Conservation (phyloP, 495 filamentous ascomycete genomes). For the Aspergillus panamensis region DNA sequence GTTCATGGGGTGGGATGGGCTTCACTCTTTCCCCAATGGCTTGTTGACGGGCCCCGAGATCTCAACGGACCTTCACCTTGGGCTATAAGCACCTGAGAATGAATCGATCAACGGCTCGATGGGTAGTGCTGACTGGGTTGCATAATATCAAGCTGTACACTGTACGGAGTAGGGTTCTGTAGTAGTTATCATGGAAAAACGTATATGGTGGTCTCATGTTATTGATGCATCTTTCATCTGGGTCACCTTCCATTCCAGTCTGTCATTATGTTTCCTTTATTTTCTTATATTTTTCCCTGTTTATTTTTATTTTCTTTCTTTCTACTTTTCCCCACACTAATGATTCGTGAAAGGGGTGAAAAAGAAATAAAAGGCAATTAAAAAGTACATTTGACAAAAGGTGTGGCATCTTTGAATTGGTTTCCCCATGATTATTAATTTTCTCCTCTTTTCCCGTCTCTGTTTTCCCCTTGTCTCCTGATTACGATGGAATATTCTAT, state of each 20-base stretch:
- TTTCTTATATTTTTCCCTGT: background rate
- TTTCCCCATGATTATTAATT: slow-evolving; percentile 6
- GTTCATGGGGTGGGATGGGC: slow-evolving; percentile 24
- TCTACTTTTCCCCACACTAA: background rate
- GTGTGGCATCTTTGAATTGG: slow-evolving; percentile 11
- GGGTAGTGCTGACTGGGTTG: slow-evolving; percentile 16
- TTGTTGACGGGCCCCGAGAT: slow-evolving; percentile 18
- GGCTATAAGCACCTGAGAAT: slow-evolving; percentile 14
- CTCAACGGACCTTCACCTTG: slow-evolving; percentile 24
- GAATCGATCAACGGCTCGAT: background rate
- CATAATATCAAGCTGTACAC: slow-evolving; percentile 6
- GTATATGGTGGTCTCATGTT: slow-evolving; percentile 5
- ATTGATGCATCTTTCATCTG: slow-evolving; percentile 4
- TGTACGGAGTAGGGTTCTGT: background rate
- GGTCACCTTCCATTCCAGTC: slow-evolving; percentile 12
- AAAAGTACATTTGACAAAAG: background rate
- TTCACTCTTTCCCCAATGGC: slow-evolving; percentile 19
- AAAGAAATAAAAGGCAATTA: background rate
- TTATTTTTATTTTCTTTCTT: background rate
- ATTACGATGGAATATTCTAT: background rate
- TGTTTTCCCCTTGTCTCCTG: background rate
- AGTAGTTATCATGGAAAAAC: background rate
- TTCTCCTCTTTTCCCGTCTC: background rate
- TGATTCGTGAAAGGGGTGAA: background rate
- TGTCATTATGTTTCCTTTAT: slow-evolving; percentile 1